Evolutionary conservation across 306 rosid species (phyloP).

Genomic region (Quercus ilex): DNA sequence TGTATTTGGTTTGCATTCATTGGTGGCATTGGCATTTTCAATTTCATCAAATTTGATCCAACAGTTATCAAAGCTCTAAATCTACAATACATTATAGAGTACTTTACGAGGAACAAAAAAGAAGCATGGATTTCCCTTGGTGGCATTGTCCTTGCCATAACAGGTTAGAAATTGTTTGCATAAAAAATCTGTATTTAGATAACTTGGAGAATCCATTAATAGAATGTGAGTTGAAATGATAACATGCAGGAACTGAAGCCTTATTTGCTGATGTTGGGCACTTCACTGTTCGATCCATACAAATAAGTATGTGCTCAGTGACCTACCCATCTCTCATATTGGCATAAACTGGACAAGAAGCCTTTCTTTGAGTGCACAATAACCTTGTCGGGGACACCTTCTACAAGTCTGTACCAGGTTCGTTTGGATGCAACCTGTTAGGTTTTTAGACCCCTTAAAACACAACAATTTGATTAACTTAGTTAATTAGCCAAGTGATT

Average conservation of each 20-base stretch:
- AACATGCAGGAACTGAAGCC: conserved; percentile 66
- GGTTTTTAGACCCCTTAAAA: no score
- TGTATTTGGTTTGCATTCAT: conserved; percentile 60
- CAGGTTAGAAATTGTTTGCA: conserved; percentile 30
- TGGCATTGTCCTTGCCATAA: conserved; percentile 57
- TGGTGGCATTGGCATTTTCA: conserved; percentile 59
- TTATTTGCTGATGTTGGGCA: conserved; percentile 86
- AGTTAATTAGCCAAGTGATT: no score
- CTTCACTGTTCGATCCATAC: conserved; percentile 66
- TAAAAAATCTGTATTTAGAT: not conserved
- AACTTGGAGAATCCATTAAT: not conserved
- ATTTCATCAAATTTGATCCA: conserved; percentile 60
- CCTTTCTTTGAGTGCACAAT: conserved; percentile 58
- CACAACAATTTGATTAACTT: no score
- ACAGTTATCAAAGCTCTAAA: conserved; percentile 58
- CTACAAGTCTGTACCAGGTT: conserved; percentile 64
- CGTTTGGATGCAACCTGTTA: no score
- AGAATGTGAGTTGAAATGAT: not conserved
- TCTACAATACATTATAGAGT: conserved; percentile 54
- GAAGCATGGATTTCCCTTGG: conserved; percentile 94
- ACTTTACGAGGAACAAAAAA: conserved; percentile 57
- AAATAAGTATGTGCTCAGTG: conserved; percentile 66
- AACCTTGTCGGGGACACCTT: conserved; percentile 41
- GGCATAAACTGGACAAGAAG: conserved; percentile 75
- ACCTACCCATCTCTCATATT: conserved; percentile 66